phyloP scores from a whole-genome alignment of 495 filamentous ascomycete species.

The Opeltia flavorubescens region DNA sequence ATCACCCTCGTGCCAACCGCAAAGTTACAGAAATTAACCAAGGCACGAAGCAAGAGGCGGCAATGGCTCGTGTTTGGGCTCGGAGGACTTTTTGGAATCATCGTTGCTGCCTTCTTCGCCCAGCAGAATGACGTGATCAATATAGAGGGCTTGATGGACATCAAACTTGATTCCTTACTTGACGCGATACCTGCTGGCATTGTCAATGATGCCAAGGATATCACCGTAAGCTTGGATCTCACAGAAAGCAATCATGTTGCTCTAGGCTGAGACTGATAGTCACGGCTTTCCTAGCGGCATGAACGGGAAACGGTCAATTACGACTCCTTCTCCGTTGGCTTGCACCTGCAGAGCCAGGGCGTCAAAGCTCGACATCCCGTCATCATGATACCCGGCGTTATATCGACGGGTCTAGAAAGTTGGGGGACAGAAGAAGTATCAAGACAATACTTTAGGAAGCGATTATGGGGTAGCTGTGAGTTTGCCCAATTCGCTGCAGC shows the following conservation, averaged over 20 bases:
- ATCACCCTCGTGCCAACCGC: slow-evolving; percentile 21
- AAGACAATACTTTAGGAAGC: slow-evolving; percentile 78
- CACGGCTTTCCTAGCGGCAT: slow-evolving; percentile 39
- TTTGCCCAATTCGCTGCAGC: neutral
- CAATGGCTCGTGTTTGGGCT: slow-evolving; percentile 68
- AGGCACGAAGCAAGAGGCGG: slow-evolving; percentile 43
- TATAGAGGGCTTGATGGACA: slow-evolving; percentile 60
- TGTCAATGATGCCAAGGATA: slow-evolving; percentile 65
- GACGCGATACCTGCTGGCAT: slow-evolving; percentile 75
- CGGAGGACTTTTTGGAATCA: slow-evolving; percentile 71
- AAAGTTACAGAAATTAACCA: slow-evolving; percentile 16
- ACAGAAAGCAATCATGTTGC: neutral
- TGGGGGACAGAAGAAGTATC: slow-evolving; percentile 80
- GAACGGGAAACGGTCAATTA: slow-evolving; percentile 80
- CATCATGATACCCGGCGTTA: slow-evolving; percentile 94
- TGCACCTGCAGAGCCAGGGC: slow-evolving; percentile 71
- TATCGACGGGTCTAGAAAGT: slow-evolving; percentile 90
- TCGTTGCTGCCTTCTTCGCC: slow-evolving; percentile 72
- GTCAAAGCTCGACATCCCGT: slow-evolving; percentile 73
- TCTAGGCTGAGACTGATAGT: slow-evolving; percentile 21
- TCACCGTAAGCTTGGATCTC: slow-evolving; percentile 44
- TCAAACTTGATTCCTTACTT: slow-evolving; percentile 70
- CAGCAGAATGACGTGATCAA: slow-evolving; percentile 72
- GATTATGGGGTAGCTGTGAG: slow-evolving; percentile 81
- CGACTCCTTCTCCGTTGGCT: slow-evolving; percentile 81